phyloP scores from a whole-genome alignment of 768 basidiomycete genomes.

The Tephrocybe sp. region DNA sequence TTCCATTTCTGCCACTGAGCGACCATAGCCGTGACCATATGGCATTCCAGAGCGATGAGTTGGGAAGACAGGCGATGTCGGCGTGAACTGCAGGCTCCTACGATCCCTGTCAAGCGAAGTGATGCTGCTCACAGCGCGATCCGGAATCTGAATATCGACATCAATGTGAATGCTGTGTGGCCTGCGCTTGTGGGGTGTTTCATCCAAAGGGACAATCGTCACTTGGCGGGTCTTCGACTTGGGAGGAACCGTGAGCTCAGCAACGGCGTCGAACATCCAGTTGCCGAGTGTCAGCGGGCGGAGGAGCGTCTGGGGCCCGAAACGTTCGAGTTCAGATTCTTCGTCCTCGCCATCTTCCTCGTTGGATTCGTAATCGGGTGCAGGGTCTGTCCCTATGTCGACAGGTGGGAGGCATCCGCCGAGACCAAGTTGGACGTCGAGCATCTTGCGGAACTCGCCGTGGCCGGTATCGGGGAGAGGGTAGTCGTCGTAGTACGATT shows the following conservation, averaged over 20 bases:
- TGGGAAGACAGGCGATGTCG: constrained; percentile 42
- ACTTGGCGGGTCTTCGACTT: constrained; percentile 23
- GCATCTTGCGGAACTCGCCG: constrained; percentile 76
- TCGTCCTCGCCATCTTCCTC: constrained; percentile 40
- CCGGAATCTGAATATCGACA: constrained; percentile 18
- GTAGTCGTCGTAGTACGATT: not conserved
- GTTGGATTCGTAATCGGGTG: constrained; percentile 10
- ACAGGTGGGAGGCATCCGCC: constrained; percentile 50
- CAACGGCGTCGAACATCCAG: constrained; percentile 84
- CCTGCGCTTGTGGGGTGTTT: constrained; percentile 9
- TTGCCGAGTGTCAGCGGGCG: constrained; percentile 65
- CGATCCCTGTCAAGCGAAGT: constrained; percentile 23
- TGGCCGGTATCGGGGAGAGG: constrained; percentile 22
- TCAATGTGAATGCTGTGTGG: constrained; percentile 21
- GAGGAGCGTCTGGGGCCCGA: constrained; percentile 36
- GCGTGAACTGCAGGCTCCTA: constrained; percentile 66
- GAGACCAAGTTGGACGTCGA: constrained; percentile 47
- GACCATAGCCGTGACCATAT: constrained; percentile 1
- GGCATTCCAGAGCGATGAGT: constrained; percentile 12
- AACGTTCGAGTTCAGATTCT: constrained; percentile 22
- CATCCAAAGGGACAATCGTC: constrained; percentile 29
- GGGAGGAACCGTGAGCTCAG: constrained; percentile 49
- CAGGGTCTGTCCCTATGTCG: constrained; percentile 42
- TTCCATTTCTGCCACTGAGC: constrained; percentile 11
- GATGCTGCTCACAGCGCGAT: not conserved